Evolutionary conservation across 441 rosid species (phyloP).

Genomic region (Adansonia gregorii): DNA sequence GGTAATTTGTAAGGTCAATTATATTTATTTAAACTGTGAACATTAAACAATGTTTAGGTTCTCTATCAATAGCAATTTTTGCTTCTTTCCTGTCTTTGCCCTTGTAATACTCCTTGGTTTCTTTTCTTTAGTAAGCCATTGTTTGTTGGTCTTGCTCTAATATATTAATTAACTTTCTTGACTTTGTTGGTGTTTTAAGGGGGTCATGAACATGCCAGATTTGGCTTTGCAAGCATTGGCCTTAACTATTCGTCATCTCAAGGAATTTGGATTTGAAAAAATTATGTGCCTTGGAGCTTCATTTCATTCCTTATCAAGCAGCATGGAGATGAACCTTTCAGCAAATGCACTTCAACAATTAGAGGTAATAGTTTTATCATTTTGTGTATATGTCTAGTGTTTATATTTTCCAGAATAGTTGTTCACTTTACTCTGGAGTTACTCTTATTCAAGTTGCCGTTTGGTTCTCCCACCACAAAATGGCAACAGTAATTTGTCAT

Average conservation of each 20-base stretch:
- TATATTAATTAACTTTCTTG: conserved; percentile 22
- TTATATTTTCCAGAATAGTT: not conserved
- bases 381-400: not conserved
- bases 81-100: not conserved
- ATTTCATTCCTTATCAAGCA: conserved; percentile 71
- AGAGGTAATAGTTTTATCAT: conserved; percentile 57
- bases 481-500: conserved; percentile 10
- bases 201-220: conserved; percentile 77
- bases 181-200: conserved; percentile 45
- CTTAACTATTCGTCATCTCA: conserved; percentile 68
- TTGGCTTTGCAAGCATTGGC: conserved; percentile 87
- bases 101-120: not conserved
- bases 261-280: conserved; percentile 87
- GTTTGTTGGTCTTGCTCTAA: not conserved
- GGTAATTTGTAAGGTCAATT: not conserved
- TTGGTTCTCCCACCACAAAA: not conserved
- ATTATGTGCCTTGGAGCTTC: conserved; percentile 72
- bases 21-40: not conserved
- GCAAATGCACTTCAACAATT: conserved; percentile 89
- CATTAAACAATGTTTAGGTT: not conserved
- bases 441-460: not conserved
- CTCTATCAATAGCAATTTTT: not conserved
- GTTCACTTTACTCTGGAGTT: conserved; percentile 13
- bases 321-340: conserved; percentile 78
- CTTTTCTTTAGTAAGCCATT: not conserved